Conservation (phyloP, 1,284 basidiomycete species). For the Fomitopsis schrenkii region DNA sequence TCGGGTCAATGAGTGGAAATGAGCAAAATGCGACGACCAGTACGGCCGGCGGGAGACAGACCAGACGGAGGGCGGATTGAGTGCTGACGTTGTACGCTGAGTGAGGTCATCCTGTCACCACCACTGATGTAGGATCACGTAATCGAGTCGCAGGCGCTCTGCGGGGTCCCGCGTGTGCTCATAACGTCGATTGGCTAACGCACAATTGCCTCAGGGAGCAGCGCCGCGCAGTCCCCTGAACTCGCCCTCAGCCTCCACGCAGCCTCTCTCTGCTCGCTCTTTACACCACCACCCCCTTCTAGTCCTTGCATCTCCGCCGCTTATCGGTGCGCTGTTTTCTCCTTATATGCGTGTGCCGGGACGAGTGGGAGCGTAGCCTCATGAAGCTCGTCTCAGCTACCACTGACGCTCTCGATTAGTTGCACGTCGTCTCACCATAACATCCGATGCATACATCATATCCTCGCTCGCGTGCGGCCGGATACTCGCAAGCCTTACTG, state of each 20-base stretch:
- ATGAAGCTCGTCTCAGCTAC: constrained; percentile 32
- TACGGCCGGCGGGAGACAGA: background rate
- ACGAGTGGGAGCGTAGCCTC: constrained; percentile 47
- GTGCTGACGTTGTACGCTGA: too few relatives aligned
- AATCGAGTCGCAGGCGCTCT: background rate
- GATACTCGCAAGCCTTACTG: too few relatives aligned
- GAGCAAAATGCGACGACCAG: background rate
- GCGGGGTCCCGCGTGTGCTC: background rate
- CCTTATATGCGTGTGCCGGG: constrained; percentile 9
- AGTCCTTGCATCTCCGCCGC: background rate
- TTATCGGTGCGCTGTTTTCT: background rate
- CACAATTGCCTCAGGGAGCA: constrained; percentile 30
- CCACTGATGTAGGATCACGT: background rate
- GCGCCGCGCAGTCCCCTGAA: constrained; percentile 2
- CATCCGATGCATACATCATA: too few relatives aligned
- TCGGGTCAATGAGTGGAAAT: background rate
- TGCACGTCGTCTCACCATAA: background rate
- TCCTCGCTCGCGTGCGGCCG: too few relatives aligned
- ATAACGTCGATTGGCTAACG: constrained; percentile 29
- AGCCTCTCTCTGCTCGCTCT: background rate
- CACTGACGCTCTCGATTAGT: background rate
- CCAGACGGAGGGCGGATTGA: background rate
- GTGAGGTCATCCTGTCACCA: background rate
- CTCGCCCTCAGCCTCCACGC: constrained; percentile 1
- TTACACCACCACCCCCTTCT: constrained; percentile 1